Percentiles rank a stretch among this genome's conserved stretches.
These are phyloP conservation scores for Malus sylvestris DNA, from an alignment of 306 rosid species.

Conservation along the genomic window DNA sequence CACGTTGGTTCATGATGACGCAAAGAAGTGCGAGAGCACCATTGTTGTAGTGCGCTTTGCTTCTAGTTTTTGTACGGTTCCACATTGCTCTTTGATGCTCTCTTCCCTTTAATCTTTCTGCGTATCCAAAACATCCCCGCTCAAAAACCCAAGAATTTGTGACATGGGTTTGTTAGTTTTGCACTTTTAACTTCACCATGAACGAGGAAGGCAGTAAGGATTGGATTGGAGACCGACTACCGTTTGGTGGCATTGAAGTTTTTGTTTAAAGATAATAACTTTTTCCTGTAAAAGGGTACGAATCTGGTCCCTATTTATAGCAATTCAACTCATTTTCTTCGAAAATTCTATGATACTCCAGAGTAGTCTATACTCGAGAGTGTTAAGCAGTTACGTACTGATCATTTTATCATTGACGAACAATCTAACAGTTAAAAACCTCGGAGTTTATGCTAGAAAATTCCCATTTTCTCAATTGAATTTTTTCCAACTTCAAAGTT, in stretches of 20 bases:
- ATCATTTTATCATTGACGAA: background rate
- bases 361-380: too few species aligned
- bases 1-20: constrained; percentile 53
- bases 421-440: background rate
- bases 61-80: constrained; percentile 11
- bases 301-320: constrained; percentile 21
- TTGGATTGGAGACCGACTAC: constrained; percentile 9
- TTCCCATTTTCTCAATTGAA: background rate
- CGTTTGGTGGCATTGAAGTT: constrained; percentile 18
- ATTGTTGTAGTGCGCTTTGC: constrained; percentile 8
- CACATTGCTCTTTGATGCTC: constrained; percentile 13
- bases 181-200: constrained; percentile 8
- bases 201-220: constrained; percentile 14
- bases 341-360: too few species aligned
- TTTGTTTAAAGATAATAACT: constrained; percentile 23
- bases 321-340: background rate
- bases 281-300: constrained; percentile 27
- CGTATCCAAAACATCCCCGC: constrained; percentile 6
- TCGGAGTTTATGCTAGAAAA: background rate
- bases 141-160: constrained; percentile 1
- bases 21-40: background rate
- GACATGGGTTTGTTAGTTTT: constrained; percentile 10
- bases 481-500: constrained; percentile 5
- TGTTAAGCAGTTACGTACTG: background rate
- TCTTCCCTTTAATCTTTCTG: constrained; percentile 4